phyloP scores from a whole-genome alignment of 2,329 filamentous ascomycete genomes.

The Paecilomyces sp. region DNA sequence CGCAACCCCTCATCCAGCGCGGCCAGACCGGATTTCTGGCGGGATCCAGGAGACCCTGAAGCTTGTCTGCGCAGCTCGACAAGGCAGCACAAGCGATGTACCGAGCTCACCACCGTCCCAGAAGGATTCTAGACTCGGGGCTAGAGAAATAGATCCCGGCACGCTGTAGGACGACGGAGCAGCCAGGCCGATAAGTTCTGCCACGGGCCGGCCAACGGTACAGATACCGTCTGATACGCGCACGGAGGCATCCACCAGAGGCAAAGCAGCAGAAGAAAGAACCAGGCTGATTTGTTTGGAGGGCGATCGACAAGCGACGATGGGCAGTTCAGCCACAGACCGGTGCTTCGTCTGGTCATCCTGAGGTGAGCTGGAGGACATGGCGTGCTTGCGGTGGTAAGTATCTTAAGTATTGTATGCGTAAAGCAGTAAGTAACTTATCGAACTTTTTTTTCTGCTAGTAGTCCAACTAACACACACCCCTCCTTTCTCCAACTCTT shows the following conservation, averaged over 20 bases:
- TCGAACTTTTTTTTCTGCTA: conserved; percentile 6
- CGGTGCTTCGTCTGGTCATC: neutral
- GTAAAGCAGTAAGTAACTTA: neutral
- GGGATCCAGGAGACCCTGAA: neutral
- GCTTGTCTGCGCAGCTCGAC: neutral
- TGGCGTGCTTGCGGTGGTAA: neutral
- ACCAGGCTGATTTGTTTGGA: neutral
- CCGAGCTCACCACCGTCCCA: neutral
- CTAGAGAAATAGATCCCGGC: neutral
- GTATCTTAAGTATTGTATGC: too few species aligned
- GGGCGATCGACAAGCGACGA: neutral
- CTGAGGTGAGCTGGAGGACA: neutral
- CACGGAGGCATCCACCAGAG: neutral
- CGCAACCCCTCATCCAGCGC: neutral
- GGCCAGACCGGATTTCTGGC: neutral
- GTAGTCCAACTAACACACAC: neutral
- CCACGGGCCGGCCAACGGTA: neutral
- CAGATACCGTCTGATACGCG: neutral
- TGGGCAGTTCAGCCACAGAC: neutral
- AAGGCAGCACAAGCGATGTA: neutral
- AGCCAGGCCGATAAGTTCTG: neutral
- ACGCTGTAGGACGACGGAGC: neutral
- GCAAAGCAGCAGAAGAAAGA: neutral
- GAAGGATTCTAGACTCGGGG: neutral
- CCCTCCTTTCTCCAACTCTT: conserved; percentile 4